Evolutionary conservation across 1,284 basidiomycete species (phyloP).

Genomic region (Ganoderma meredithae): DNA sequence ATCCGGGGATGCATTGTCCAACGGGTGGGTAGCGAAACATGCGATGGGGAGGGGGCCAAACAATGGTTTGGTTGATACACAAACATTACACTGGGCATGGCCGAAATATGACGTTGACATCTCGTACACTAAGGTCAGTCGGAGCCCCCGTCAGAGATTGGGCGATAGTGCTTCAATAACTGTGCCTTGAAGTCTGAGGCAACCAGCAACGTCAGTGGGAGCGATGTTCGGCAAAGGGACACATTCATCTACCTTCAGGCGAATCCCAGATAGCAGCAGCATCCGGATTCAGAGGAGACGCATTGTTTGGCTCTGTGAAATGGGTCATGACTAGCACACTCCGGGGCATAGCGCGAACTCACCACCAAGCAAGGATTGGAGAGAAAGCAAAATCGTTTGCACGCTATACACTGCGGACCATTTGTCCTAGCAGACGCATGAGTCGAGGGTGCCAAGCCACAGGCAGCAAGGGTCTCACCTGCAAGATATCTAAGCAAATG

Average conservation of each 20-base stretch:
- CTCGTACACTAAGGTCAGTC: conserved; percentile 39
- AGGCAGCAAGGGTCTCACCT: conserved; percentile 52
- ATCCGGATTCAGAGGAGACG: conserved; percentile 84
- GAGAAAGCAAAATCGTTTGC: conserved; percentile 85
- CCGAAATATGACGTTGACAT: conserved; percentile 14
- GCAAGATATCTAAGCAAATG: conserved; percentile 86
- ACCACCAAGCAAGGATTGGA: conserved; percentile 88
- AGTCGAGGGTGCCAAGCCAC: not conserved
- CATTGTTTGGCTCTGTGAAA: conserved; percentile 85
- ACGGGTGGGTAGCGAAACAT: conserved; percentile 26
- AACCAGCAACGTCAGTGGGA: conserved; percentile 2
- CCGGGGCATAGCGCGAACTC: conserved; percentile 33
- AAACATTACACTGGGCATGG: conserved; percentile 24
- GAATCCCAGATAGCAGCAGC: conserved; percentile 81
- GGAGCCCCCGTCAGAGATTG: conserved; percentile 54
- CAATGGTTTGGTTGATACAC: conserved; percentile 27
- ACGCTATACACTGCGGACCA: conserved; percentile 93
- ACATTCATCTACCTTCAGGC: conserved; percentile 58
- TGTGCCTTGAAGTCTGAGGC: conserved; percentile 72
- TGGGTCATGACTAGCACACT: not conserved
- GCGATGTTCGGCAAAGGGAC: not conserved
- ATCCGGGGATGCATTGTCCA: conserved; percentile 33
- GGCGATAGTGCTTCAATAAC: conserved; percentile 77
- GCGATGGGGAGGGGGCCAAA: conserved; percentile 12
- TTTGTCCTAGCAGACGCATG: conserved; percentile 67